Base-by-base conservation (phyloP, 139 green algal genomes). In the Astrephomene gubernaculifera region DNA sequence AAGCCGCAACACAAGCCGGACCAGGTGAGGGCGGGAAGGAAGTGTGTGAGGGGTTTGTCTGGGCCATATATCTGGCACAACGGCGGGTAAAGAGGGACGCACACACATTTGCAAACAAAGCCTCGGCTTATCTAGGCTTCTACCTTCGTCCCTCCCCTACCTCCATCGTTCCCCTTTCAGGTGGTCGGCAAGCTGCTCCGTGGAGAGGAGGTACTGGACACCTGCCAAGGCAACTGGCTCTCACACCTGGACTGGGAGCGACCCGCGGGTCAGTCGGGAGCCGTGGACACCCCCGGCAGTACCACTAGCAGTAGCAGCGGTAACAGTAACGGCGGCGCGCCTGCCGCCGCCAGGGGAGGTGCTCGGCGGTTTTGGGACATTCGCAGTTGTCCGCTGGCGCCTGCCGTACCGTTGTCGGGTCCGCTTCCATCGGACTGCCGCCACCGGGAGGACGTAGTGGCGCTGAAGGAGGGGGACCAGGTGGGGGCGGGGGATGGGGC, bases 171-270 rank as follows among this genome's bases (percentile, higher is more conserved):
- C n/a, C n/a, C 57, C 10, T 1, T 19, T 27, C 84, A 88, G 84
- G 54, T 90, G 22, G 60, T 74, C 25, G 86, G 86, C 4, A 68
- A 57, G 14, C 65, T 90, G 41, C 45, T 70, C 27, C 38, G 79
- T 24, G 75, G 72, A 27, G 73, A 88, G 9, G 21, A 49, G 21
- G 74, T 91, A 36, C 70, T 94, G 36, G 91, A 94, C 86, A 89
- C 31, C 2, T 89, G 87, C 75, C 75, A 60, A 36, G 92, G 92
- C 36, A 89, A 69, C 70, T 95, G 92, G 92, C 85, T 95, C 64
- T 86, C 80, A n/a, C 81, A 92, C 65, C 61, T 95, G 10, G 84
- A 91, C 35, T 94, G 89, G 89, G 90, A 92, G n/a, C n/a, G n/a
- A n/a, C n/a, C n/a, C n/a, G n/a, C n/a, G n/a, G n/a, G n/a, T n/a